Evolutionary conservation across 192 early-diverging fungal species (phyloP).

Genomic region (Allomyces javanicus): DNA sequence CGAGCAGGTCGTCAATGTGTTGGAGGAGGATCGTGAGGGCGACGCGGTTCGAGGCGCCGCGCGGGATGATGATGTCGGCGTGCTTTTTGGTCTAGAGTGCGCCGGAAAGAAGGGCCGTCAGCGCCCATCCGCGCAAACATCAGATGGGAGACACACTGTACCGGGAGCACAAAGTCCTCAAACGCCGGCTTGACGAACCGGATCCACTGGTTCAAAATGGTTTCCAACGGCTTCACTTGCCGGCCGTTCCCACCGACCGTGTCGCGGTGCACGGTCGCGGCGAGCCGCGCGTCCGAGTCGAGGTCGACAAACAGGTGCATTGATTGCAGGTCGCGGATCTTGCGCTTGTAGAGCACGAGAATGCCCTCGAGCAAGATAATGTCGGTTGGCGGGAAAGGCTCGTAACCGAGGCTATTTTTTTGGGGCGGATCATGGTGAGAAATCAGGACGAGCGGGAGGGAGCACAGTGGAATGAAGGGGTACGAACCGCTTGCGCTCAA

Average conservation of each 20-base stretch:
- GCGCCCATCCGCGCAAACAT: too few species aligned
- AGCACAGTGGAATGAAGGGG: too few species aligned
- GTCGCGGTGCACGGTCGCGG: constrained; percentile 15
- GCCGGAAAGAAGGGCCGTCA: too few species aligned
- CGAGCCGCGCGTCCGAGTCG: constrained; percentile 57
- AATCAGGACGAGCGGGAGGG: too few species aligned
- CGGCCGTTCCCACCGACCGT: neutral
- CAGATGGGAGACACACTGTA: too few species aligned
- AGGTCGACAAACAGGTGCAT: constrained; percentile 73
- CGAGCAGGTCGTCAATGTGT: constrained; percentile 8
- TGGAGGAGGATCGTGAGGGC: constrained; percentile 41
- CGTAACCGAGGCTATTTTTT: neutral
- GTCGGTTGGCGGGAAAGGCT: constrained; percentile 11
- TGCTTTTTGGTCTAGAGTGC: constrained; percentile 40
- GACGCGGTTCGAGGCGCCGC: constrained; percentile 37
- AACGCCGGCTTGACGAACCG: constrained; percentile 64
- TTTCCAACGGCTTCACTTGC: constrained; percentile 17
- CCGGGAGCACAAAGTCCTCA: constrained; percentile 70
- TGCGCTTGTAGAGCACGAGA: constrained; percentile 46
- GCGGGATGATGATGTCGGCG: constrained; percentile 55
- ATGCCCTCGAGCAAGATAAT: constrained; percentile 65
- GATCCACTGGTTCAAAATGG: constrained; percentile 47
- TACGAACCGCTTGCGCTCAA: neutral
- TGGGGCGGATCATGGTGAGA: too few species aligned
- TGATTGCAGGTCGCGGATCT: constrained; percentile 43